phyloP scores from a whole-genome alignment of 2,329 filamentous ascomycete genomes.

The Geoglossum cookeanum region DNA sequence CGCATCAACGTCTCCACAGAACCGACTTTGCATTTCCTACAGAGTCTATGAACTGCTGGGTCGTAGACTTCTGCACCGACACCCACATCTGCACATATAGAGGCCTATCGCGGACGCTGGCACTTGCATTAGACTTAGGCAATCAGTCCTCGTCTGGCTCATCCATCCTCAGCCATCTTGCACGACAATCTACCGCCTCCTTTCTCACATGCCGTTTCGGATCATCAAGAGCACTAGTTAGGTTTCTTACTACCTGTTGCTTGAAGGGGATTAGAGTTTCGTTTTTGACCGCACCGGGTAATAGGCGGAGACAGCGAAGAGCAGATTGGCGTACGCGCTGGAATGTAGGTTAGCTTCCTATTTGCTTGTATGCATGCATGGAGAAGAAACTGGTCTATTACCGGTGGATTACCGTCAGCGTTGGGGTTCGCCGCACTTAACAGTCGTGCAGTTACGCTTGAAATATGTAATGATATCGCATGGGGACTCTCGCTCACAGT shows the following conservation, averaged over 20 bases:
- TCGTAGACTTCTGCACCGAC: too few species aligned
- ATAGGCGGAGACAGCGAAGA: constrained; percentile 27
- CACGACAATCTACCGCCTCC: constrained; percentile 40
- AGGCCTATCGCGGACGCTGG: too few species aligned
- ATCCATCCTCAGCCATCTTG: constrained; percentile 40
- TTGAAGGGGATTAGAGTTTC: constrained; percentile 37
- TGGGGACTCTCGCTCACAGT: constrained; percentile 38
- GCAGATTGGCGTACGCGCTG: constrained; percentile 27
- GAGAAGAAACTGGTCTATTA: not conserved
- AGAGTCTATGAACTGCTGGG: too few species aligned
- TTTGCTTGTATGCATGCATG: not conserved
- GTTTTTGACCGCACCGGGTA: constrained; percentile 27
- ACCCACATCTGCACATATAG: too few species aligned
- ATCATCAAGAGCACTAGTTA: constrained; percentile 40
- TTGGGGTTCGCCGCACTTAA: constrained; percentile 25
- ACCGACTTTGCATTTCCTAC: too few species aligned
- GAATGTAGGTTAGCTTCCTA: constrained; percentile 4
- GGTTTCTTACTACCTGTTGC: constrained; percentile 33
- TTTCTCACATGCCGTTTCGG: constrained; percentile 40
- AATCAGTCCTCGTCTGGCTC: constrained; percentile 35
- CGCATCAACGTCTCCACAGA: too few species aligned
- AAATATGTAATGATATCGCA: constrained; percentile 33
- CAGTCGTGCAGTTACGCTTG: constrained; percentile 36
- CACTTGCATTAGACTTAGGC: constrained; percentile 15
- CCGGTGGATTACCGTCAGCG: constrained; percentile 10